Conservation (phyloP, 331 rosid species). For the Acacia pycnantha region DNA sequence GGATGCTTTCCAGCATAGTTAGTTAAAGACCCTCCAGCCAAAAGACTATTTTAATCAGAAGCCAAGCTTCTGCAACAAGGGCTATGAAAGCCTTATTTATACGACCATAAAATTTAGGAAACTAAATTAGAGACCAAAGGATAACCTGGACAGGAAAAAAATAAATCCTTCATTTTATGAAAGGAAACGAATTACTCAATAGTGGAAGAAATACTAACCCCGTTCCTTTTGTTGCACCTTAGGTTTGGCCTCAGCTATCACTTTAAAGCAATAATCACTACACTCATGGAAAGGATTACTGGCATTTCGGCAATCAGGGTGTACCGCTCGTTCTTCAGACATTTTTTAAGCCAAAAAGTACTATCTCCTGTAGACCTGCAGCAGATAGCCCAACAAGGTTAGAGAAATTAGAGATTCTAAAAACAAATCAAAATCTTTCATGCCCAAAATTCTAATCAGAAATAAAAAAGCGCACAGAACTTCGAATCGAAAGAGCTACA, state of each 20-base stretch:
- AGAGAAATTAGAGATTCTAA: not conserved
- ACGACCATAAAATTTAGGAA: conserved; percentile 13
- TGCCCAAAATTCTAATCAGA: not conserved
- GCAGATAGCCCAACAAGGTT: conserved; percentile 8
- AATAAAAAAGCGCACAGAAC: not conserved
- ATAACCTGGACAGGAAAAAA: conserved; percentile 1
- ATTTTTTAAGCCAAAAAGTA: conserved; percentile 15
- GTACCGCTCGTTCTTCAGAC: conserved; percentile 77
- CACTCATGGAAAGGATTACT: conserved; percentile 85
- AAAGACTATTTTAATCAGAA: not conserved
- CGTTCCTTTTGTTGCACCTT: conserved; percentile 39
- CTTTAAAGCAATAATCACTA: conserved; percentile 74
- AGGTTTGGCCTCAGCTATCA: conserved; percentile 71
- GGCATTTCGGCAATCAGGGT: conserved; percentile 92
- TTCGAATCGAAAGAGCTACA: not conserved
- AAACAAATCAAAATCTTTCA: not conserved
- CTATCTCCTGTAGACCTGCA: conserved; percentile 6
- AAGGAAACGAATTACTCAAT: not conserved
- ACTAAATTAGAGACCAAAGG: not conserved
- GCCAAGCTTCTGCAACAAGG: not conserved
- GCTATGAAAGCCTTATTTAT: not conserved
- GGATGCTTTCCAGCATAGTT: not conserved
- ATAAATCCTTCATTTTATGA: not conserved
- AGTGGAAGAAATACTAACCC: conserved; percentile 37
- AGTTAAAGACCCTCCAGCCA: not conserved